Base-by-base conservation (phyloP, 331 rosid species). In the Saraca asoca region DNA sequence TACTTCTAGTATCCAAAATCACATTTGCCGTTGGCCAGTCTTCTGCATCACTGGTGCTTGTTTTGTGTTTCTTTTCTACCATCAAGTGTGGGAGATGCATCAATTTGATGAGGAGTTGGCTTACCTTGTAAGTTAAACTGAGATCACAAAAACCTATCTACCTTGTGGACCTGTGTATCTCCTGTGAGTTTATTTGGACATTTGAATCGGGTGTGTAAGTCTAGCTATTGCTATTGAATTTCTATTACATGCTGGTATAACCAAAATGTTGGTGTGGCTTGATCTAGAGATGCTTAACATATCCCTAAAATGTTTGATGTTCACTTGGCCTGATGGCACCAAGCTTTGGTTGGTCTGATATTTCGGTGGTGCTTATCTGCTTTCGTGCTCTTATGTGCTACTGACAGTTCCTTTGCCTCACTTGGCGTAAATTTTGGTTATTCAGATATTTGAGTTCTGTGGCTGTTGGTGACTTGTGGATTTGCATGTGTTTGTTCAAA, bases 1-100 rank as follows among this genome's bases (percentile, higher is more conserved):
- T 37, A 62, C 74, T 79, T 75, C 65, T 71, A 42, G 51, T 55
- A 61, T 61, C 44, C 19, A 1, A 74, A 66, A 56, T 55, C 64
- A 46, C 75, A 41, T 42, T 67, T 68, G 61, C 44, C 59, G 63
- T 45, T 53, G 74, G 72, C 54, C 59, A 18, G 46, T 39, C 44
- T 9, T 70, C 50, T 45, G 9, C 70, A 35, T 75, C 80, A 51
- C 31, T 61, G 59, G 35, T 70, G 75, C 75, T 58, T 55, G 45
- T 60, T 49, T 62, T 55, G 73, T 70, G 39, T 34, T 38, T 66
- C 52, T 50, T 67, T 71, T 59, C 80, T 68, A 41, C 62, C 34
- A 53, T 51, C 51, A 16, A 66, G 48, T 56, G 18, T 60, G 56
- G 55, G 29, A 71, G 52, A 18, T 61, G 68, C 64, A 34, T 34